Evolutionary conservation across 352 stramenopile genomes (phyloP), one percentile per base, ranked within the genome.

Genomic region (Pythium volutum): DNA sequence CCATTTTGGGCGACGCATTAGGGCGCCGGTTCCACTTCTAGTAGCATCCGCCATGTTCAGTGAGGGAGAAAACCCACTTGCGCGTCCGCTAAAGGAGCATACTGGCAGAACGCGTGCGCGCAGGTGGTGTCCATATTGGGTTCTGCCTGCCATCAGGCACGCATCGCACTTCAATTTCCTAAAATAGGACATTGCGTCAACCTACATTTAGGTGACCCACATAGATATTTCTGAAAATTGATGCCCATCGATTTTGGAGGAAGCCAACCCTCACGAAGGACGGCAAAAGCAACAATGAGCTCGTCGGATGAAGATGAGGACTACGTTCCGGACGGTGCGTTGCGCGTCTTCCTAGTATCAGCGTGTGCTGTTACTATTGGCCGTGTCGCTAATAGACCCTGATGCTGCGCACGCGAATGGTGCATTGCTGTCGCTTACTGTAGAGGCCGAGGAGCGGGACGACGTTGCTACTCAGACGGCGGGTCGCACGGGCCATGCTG

Each of bases 251-350:
- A 36, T 15, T 36, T 8, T 36, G 7, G 7, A 16, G 11, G 10
- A 3, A 16, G 9, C 3, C 14, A 52, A 43, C 10, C 15, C 10
- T 38, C 43, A 12, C 31, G 18, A 10, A 36, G 43, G 18, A 65
- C 43, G 23, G 49, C 27, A 11, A 27, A 47, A 22, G 18, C 22
- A 0, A 14, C 14, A 33, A 87, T 91, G 79, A 89, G 79, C 64
- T 88, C 78, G 4, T 87, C 79, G 9, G 73, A 81, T 25, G 76
- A 86, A 69, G 76, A 86, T 54, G 78, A 81, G 36, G 82, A 91
- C 63, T 91, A 84, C 69, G 66, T 89, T 31, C 80, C 80, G 2
- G 76, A 87, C 70, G 79, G 81, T 86, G 53, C 27, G 59, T 20
- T 1, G 10, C 31, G 31, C 10, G 31, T n/a, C 25, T 31, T 8